Percentiles rank a stretch among this genome's conserved stretches.
Conservation (phyloP, 441 rosid species). For the Adansonia gregorii region DNA sequence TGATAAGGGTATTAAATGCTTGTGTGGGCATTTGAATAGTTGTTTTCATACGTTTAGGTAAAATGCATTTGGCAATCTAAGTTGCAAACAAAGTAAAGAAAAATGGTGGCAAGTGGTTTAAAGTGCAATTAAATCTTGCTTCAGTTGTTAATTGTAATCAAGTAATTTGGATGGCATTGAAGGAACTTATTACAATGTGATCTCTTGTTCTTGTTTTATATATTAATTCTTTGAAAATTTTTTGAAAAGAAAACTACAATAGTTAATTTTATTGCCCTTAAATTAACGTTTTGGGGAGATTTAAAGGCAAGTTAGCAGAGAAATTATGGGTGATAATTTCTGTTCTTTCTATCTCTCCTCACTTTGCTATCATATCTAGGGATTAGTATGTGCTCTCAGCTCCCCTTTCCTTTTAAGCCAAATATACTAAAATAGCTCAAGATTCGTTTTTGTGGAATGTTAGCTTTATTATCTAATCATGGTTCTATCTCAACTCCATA, state of each 20-base stretch:
- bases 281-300: slow-evolving; percentile 3
- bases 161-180: neutral
- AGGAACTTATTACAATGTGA: neutral
- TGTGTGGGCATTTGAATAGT: neutral
- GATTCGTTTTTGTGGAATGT: slow-evolving; percentile 12
- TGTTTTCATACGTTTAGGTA: neutral
- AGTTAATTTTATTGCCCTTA: neutral
- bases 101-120: slow-evolving; percentile 13
- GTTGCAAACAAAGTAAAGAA: slow-evolving; percentile 10
- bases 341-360: neutral
- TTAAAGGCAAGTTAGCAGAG: neutral
- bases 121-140: neutral
- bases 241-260: neutral
- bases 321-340: neutral
- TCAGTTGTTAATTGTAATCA: slow-evolving; percentile 7
- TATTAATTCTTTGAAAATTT: neutral
- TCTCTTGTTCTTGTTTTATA: slow-evolving; percentile 11
- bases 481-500: slow-evolving; percentile 38
- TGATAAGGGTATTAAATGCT: neutral
- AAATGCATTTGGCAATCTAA: slow-evolving; percentile 10
- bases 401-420: neutral
- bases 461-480: slow-evolving; percentile 30
- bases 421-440: slow-evolving; percentile 18
- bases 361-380: neutral
- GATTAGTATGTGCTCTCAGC: neutral